A percentile compares a stretch with the other conserved stretches of the same genome.
These are phyloP conservation scores for Allium sativum DNA, from an alignment of 106 monocot species.

Conservation along the genomic window DNA sequence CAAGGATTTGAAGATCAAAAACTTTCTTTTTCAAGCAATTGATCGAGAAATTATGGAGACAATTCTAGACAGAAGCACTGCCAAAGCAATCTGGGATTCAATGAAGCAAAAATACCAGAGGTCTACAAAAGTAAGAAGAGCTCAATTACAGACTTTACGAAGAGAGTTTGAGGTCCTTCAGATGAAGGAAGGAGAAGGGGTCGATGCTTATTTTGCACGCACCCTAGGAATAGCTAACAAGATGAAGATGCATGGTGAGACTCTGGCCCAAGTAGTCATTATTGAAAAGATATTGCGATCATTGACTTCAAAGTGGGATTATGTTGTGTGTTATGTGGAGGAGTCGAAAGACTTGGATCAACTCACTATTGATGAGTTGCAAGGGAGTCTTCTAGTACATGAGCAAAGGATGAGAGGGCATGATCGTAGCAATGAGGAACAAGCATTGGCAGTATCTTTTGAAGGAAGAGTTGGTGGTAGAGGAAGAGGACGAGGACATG, in stretches of 20 bases:
- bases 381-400: background rate
- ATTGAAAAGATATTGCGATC: background rate
- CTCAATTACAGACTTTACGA: conserved; percentile 3
- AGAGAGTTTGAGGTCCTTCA: background rate
- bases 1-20: conserved; percentile 4
- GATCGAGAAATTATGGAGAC: conserved; percentile 5
- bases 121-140: background rate
- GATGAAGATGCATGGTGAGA: conserved; percentile 1
- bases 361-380: conserved; percentile 2
- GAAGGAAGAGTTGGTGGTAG: background rate
- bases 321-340: background rate
- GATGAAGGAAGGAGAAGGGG: conserved; percentile 3
- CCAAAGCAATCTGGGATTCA: conserved; percentile 5
- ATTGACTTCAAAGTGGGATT: background rate
- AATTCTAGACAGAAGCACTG: background rate
- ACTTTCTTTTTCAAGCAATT: conserved; percentile 2
- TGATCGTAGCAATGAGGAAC: background rate
- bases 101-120: conserved; percentile 5
- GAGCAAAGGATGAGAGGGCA: background rate
- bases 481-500: background rate
- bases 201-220: background rate
- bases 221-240: background rate
- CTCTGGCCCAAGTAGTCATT: background rate
- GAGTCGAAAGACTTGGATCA: background rate
- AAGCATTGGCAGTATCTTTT: background rate